phyloP scores from a whole-genome alignment of 768 basidiomycete genomes.

The Boletus sensibilis region DNA sequence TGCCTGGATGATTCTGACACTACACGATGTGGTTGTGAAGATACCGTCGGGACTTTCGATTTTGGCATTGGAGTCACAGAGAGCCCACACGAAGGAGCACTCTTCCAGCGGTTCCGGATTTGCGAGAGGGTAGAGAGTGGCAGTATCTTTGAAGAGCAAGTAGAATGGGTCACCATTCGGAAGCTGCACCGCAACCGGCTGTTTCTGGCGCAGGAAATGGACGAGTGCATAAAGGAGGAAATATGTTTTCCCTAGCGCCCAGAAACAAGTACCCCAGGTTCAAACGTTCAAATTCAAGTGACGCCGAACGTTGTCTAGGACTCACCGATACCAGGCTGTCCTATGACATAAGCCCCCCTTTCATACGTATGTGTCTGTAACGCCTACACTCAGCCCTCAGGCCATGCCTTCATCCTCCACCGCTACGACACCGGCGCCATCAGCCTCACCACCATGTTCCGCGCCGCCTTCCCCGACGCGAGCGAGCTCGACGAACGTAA shows the following conservation, averaged over 20 bases:
- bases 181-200: not conserved
- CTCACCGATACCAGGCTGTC: no score
- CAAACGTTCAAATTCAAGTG: no score
- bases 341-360: not conserved
- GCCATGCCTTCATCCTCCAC: slow-evolving; percentile 92
- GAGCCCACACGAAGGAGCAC: not conserved
- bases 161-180: not conserved
- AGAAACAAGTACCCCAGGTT: no score
- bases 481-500: slow-evolving; percentile 71
- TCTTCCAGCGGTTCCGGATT: rapidly evolving
- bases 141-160: not conserved
- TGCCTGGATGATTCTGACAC: not conserved
- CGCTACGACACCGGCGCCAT: slow-evolving; percentile 92
- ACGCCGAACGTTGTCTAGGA: no score
- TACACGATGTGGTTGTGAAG: not conserved
- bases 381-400: slow-evolving; percentile 56
- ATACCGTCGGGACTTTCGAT: rapidly evolving
- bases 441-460: slow-evolving; percentile 94
- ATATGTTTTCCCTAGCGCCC: not conserved
- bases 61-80: not conserved
- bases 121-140: not conserved
- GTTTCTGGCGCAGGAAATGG: not conserved
- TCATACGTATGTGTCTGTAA: no score
- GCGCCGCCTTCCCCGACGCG: slow-evolving; percentile 87
- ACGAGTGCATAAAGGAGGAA: not conserved